Base-by-base conservation (phyloP, 2,329 filamentous ascomycete genomes). In the Trichoderma harzianum region DNA sequence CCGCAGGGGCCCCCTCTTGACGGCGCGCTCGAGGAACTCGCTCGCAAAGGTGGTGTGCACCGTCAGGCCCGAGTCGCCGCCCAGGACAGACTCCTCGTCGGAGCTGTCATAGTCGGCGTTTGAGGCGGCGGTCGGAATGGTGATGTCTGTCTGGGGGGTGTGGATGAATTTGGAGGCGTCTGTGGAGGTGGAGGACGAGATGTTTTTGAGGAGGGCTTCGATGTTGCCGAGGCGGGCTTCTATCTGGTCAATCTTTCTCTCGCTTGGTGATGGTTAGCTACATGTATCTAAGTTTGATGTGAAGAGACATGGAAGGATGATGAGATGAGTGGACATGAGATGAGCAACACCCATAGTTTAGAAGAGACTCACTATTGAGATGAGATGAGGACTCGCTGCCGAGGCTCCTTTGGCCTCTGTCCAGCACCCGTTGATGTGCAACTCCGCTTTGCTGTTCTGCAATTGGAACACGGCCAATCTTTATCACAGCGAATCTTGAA, bases 351-450 rank as follows among this genome's bases (percentile, higher is more conserved):
- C 12, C 43, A 51, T 51, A 1, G n/a, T 51, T 5, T 0, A 5
- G 18, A 51, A 12, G 51, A n/a, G 43, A 82, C 86, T 75, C 79
- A 89, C 87, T 89, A 89, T 83, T 89, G 87, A 57, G 86, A 87
- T 3, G 87, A 89, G 72, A 89, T 89, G 73, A 89, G 81, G 51
- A 89, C 87, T 67, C 87, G 82, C 75, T 89, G 87, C 53, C 87
- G 83, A 58, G 83, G 80, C 76, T 89, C 87, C 76, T 86, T 87
- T 30, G 86, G 85, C 72, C 86, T 84, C 76, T 89, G 87, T 8
- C 85, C 85, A 14, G 83, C 80, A 4, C 87, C 87, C 0, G 86
- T 88, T 5, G 86, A 89, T 72, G 85, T 88, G 76, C 87, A 89
- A 14, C 82, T 76, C 10, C 87, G 82, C 73, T 84, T 85, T 32